Percentiles rank a stretch among this genome's conserved stretches.
Conservation (phyloP, 768 basidiomycete genomes). For the Russula olivacea region DNA sequence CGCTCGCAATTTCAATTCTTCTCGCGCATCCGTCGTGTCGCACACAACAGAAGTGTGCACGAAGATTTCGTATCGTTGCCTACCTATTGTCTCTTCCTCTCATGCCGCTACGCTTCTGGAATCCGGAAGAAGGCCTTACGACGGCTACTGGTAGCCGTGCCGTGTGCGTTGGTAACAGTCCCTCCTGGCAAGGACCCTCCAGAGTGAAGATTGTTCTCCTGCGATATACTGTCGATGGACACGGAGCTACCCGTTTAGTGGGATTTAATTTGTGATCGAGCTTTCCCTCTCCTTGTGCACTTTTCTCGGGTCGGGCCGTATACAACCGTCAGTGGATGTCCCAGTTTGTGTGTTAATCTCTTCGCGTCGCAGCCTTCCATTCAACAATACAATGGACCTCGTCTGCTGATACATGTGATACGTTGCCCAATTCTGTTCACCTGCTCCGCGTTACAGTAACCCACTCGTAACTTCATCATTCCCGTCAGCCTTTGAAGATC, state of each 20-base stretch:
- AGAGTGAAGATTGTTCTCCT: neutral
- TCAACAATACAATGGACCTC: neutral
- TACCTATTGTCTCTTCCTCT: neutral
- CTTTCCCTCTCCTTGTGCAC: neutral
- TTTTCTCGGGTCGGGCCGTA: neutral
- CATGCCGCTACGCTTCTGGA: neutral
- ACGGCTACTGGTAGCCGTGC: too few relatives aligned
- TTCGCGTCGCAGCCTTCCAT: constrained; percentile 1
- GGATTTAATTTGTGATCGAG: neutral
- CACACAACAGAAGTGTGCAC: neutral
- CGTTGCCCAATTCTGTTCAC: neutral
- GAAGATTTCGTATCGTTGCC: neutral
- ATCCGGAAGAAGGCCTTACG: neutral
- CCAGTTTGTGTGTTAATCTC: neutral
- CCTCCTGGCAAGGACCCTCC: too few relatives aligned
- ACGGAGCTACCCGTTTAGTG: neutral
- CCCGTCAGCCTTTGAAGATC: neutral
- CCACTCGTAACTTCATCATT: neutral
- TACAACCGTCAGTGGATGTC: neutral
- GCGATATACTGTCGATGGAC: neutral
- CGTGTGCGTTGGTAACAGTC: too few relatives aligned
- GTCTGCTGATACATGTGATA: neutral
- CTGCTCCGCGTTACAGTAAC: neutral
- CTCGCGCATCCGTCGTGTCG: neutral
- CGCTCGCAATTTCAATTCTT: neutral